Percentiles rank a stretch among this genome's conserved stretches.
Conservation (phyloP, 2,329 filamentous ascomycete species). For the Diplodia intermedia region DNA sequence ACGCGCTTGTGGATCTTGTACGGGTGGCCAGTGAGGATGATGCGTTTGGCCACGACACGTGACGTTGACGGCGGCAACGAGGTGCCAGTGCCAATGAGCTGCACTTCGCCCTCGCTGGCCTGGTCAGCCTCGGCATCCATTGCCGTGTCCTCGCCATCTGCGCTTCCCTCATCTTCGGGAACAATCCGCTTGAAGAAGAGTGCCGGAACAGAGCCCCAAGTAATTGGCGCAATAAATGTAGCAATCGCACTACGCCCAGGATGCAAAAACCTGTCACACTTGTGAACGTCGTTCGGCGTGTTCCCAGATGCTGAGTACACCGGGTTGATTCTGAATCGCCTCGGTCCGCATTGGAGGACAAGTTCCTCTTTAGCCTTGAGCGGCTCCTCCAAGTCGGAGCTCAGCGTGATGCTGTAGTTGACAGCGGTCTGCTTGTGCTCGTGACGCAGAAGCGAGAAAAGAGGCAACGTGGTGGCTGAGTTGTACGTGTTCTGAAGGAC, state of each 20-base stretch:
- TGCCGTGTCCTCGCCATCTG: constrained; percentile 46
- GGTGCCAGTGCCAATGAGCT: constrained; percentile 86
- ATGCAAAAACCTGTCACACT: constrained; percentile 90
- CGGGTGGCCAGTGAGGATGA: constrained; percentile 92
- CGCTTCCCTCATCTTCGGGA: constrained; percentile 53
- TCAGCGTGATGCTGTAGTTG: constrained; percentile 89
- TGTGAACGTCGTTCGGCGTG: constrained; percentile 96
- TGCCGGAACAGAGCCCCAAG: constrained; percentile 89
- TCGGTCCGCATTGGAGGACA: constrained; percentile 87
- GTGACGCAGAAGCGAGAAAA: constrained; percentile 89
- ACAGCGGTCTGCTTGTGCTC: constrained; percentile 92
- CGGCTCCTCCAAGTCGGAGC: constrained; percentile 74
- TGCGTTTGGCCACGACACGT: constrained; percentile 89
- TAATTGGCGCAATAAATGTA: constrained; percentile 86
- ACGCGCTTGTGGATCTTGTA: constrained; percentile 99
- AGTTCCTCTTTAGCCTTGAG: constrained; percentile 93
- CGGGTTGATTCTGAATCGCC: constrained; percentile 86
- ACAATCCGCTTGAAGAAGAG: constrained; percentile 78
- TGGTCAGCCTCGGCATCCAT: constrained; percentile 33
- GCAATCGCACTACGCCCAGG: constrained; percentile 89
- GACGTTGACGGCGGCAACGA: constrained; percentile 75
- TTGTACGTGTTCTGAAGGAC: constrained; percentile 62
- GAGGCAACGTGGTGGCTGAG: constrained; percentile 67
- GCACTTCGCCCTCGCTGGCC: constrained; percentile 54
- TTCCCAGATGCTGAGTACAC: constrained; percentile 88